These are phyloP conservation scores for Cladophialophora immunda DNA, from an alignment of 2,329 filamentous ascomycete genomes.

Conservation along the genomic window DNA sequence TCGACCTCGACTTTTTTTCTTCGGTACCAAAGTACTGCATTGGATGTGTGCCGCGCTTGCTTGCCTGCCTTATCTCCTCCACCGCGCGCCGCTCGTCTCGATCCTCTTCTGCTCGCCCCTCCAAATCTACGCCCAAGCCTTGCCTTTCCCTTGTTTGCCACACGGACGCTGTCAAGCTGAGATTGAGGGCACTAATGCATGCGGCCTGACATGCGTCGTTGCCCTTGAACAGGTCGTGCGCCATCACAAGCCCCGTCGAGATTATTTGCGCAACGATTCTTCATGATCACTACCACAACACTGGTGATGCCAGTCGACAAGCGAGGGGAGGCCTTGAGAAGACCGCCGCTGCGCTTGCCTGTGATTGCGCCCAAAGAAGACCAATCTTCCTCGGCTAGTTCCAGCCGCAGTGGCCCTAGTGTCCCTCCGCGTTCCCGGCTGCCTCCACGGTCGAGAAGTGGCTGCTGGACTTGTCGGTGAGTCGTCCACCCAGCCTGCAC, in stretches of 20 bases:
- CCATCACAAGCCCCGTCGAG: neutral
- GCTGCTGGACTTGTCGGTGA: conserved; percentile 54
- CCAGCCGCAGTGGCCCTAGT: conserved; percentile 46
- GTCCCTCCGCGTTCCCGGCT: conserved; percentile 55
- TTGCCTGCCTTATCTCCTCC: neutral
- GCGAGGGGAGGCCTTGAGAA: conserved; percentile 48
- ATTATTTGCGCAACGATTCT: conserved; percentile 28
- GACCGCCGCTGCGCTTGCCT: conserved; percentile 50
- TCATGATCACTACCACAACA: conserved; percentile 47
- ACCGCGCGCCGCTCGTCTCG: neutral
- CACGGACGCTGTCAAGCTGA: neutral
- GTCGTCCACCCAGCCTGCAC: neutral
- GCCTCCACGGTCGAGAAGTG: conserved; percentile 62
- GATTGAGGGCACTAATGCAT: conserved; percentile 24
- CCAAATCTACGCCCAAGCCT: conserved; percentile 5
- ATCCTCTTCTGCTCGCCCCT: neutral
- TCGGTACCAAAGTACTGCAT: neutral
- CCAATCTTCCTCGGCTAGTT: conserved; percentile 43
- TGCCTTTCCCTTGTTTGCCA: conserved; percentile 2
- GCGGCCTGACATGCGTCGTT: conserved; percentile 34
- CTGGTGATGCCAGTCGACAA: conserved; percentile 49
- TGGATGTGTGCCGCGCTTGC: neutral
- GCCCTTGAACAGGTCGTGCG: conserved; percentile 29
- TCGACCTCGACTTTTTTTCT: neutral
- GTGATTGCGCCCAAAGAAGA: conserved; percentile 57